These are phyloP conservation scores for Exsudoporus frostii DNA, from an alignment of 768 basidiomycete species.

Conservation along the genomic window DNA sequence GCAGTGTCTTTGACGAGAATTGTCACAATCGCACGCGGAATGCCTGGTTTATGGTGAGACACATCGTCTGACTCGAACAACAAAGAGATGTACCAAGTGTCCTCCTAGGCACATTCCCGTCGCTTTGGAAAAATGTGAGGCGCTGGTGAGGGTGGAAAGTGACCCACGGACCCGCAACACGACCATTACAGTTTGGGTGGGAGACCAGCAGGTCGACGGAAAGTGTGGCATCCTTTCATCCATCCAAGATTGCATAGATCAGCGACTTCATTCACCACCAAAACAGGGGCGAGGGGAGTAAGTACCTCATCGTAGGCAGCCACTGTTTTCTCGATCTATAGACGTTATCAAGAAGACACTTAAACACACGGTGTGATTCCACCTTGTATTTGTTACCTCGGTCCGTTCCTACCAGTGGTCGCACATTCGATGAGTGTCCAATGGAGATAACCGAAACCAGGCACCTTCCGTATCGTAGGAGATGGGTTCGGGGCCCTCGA, in stretches of 20 bases:
- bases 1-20: background rate
- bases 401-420: constrained; percentile 60
- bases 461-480: constrained; percentile 84
- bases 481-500: constrained; percentile 83
- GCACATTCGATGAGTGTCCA: background rate
- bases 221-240: constrained; percentile 67
- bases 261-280: background rate
- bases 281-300: background rate
- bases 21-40: constrained; percentile 41
- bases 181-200: constrained; percentile 83
- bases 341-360: constrained; percentile 3
- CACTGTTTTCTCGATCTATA: constrained; percentile 81
- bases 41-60: constrained; percentile 34
- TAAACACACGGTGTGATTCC: background rate
- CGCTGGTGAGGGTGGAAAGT: background rate
- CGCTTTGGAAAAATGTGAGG: constrained; percentile 37
- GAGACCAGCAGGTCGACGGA: constrained; percentile 72
- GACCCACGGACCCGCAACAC: constrained; percentile 66
- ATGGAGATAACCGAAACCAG: background rate
- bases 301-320: constrained; percentile 84
- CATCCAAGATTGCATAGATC: background rate
- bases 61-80: background rate
- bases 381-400: constrained; percentile 93
- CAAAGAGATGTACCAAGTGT: constrained; percentile 58
- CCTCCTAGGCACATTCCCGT: constrained; percentile 93